These are phyloP conservation scores for Colletotrichum aenigma DNA, from an alignment of 2,329 filamentous ascomycete species.

Conservation along the genomic window DNA sequence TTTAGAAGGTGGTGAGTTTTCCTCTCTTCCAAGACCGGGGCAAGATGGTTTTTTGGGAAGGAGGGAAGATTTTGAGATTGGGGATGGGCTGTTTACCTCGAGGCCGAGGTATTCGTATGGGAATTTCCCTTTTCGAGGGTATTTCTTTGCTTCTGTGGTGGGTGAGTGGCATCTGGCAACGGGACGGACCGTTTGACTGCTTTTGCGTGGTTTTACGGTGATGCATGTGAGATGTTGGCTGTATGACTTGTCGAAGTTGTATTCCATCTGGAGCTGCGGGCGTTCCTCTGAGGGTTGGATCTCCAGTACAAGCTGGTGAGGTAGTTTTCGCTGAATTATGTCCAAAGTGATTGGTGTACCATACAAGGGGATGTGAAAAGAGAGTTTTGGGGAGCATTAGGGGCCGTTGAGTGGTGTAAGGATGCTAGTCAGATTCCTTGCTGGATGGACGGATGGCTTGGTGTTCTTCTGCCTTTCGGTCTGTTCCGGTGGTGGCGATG, in stretches of 20 bases:
- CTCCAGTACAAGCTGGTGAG: neutral
- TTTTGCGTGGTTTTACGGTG: neutral
- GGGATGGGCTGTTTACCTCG: neutral
- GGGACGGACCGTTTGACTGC: neutral
- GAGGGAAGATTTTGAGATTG: neutral
- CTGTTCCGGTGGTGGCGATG: neutral
- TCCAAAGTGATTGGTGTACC: neutral
- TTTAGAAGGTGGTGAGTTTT: neutral
- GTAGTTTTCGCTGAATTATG: neutral
- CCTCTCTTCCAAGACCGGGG: neutral
- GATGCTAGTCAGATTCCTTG: slow-evolving; percentile 1
- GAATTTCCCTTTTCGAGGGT: neutral
- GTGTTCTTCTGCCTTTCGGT: neutral
- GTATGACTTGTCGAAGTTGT: neutral
- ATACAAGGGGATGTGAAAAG: neutral
- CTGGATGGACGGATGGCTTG: neutral
- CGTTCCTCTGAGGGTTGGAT: neutral
- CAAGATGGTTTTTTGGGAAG: neutral
- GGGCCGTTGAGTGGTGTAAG: too few relatives aligned
- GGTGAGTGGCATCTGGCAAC: neutral
- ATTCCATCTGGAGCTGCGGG: neutral
- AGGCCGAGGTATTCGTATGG: neutral
- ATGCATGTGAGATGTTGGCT: neutral
- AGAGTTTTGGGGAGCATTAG: neutral
- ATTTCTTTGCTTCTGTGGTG: neutral